Percentiles rank a stretch among this genome's conserved stretches.
Conservation (phyloP, 257 asterid genomes). For the Osmanthus fragrans region DNA sequence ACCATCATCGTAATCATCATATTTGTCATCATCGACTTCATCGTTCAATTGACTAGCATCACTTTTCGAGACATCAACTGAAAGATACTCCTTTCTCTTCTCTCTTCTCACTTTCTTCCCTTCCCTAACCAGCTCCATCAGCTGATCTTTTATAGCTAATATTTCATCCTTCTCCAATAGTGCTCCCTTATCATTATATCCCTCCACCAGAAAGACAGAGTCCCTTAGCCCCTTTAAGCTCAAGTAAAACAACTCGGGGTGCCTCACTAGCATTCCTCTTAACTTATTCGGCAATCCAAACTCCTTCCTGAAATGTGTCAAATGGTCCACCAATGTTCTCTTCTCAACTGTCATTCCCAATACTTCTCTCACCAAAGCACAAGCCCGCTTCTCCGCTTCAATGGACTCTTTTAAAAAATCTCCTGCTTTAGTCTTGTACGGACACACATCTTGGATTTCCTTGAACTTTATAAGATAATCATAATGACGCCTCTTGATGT, state of each 20-base stretch:
- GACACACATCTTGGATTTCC: conserved; percentile 70
- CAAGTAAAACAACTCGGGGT: conserved; percentile 90
- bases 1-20: conserved; percentile 57
- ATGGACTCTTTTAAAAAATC: conserved; percentile 58
- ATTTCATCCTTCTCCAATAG: conserved; percentile 61
- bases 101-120: conserved; percentile 78
- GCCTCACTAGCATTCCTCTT: conserved; percentile 91
- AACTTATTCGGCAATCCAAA: conserved; percentile 82
- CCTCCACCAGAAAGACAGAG: conserved; percentile 88
- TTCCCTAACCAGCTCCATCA: conserved; percentile 61
- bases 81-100: conserved; percentile 38
- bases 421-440: conserved; percentile 52
- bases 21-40: conserved; percentile 21
- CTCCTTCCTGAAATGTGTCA: conserved; percentile 91
- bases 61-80: conserved; percentile 13
- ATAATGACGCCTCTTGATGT: conserved; percentile 69
- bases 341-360: conserved; percentile 84
- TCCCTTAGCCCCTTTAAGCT: conserved; percentile 88
- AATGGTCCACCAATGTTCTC: conserved; percentile 90
- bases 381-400: conserved; percentile 89
- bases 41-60: conserved; percentile 22
- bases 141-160: conserved; percentile 51
- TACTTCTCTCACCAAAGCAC: conserved; percentile 84
- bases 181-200: conserved; percentile 61
- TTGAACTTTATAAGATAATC: conserved; percentile 66